These are phyloP conservation scores for Hypholoma sublateritium DNA, from an alignment of 768 basidiomycete genomes.

Conservation along the genomic window DNA sequence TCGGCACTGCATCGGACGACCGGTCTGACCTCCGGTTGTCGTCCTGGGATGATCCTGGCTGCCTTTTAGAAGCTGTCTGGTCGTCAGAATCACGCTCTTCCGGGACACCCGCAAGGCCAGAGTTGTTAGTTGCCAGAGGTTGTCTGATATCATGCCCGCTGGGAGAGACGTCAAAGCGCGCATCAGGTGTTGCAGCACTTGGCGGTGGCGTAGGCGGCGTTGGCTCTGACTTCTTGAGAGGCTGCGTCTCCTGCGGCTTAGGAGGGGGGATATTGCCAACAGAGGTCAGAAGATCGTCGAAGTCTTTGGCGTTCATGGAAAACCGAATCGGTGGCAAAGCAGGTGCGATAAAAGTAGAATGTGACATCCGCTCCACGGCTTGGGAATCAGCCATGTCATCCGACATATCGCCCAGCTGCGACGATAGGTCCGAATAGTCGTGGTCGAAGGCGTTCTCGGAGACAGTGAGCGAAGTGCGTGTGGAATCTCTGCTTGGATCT, in stretches of 20 bases:
- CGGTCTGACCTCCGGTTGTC: not conserved
- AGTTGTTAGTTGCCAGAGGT: not conserved
- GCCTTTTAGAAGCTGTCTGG: not conserved
- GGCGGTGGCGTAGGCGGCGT: slow-evolving; percentile 31
- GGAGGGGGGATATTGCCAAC: slow-evolving; percentile 51
- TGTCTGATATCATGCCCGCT: not conserved
- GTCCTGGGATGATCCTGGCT: not conserved
- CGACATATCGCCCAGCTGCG: slow-evolving; percentile 38
- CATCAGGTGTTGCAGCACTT: slow-evolving; percentile 25
- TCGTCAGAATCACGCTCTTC: slow-evolving; percentile 4
- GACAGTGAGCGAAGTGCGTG: slow-evolving; percentile 3
- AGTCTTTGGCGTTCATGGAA: slow-evolving; percentile 81
- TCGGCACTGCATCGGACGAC: not conserved
- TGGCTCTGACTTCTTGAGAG: slow-evolving; percentile 31
- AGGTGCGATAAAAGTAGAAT: slow-evolving; percentile 81
- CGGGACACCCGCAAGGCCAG: slow-evolving; percentile 2
- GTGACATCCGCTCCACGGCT: slow-evolving; percentile 52
- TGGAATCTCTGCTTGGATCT: slow-evolving; percentile 21
- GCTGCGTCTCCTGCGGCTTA: slow-evolving; percentile 41
- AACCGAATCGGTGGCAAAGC: slow-evolving; percentile 90
- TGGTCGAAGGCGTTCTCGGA: slow-evolving; percentile 17
- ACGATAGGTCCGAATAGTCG: slow-evolving; percentile 23
- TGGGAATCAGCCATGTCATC: slow-evolving; percentile 50
- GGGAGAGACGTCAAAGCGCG: not conserved
- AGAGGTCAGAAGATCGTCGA: slow-evolving; percentile 68